A percentile compares a stretch with the other conserved stretches of the same genome.
phyloP scores from a whole-genome alignment of 306 rosid genomes.

The Ormosia semicastrata region DNA sequence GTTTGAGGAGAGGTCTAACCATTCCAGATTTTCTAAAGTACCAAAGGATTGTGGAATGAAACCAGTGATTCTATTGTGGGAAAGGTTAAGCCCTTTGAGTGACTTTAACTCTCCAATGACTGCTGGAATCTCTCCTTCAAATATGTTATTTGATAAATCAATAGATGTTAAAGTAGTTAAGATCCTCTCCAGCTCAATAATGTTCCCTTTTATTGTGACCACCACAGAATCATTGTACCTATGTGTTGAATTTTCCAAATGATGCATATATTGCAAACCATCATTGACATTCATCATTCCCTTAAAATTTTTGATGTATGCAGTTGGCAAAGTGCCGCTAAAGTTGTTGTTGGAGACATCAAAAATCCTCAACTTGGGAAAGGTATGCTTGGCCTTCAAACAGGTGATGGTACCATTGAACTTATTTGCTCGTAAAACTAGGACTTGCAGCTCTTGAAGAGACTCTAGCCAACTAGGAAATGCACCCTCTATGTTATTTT shows the following conservation, averaged over 20 bases:
- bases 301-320: slow-evolving; percentile 2
- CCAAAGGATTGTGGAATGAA: slow-evolving; percentile 14
- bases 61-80: slow-evolving; percentile 30
- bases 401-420: slow-evolving; percentile 22
- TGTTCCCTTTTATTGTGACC: slow-evolving; percentile 10
- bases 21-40: slow-evolving; percentile 22
- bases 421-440: slow-evolving; percentile 31
- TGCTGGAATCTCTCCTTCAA: slow-evolving; percentile 36
- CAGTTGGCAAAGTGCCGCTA: slow-evolving; percentile 13
- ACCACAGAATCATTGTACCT: neutral
- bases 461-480: slow-evolving; percentile 32
- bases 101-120: slow-evolving; percentile 14
- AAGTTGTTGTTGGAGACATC: slow-evolving; percentile 35
- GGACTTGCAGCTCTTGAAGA: slow-evolving; percentile 25
- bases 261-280: neutral
- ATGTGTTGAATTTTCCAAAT: no score
- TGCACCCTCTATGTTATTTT: slow-evolving; percentile 9
- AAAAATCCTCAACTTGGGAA: slow-evolving; percentile 24
- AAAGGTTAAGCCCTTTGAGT: slow-evolving; percentile 24
- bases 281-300: slow-evolving; percentile 18
- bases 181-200: neutral
- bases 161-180: neutral
- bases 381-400: neutral
- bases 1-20: slow-evolving; percentile 42
- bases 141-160: slow-evolving; percentile 32